A percentile compares a stretch with the other conserved stretches of the same genome.
Evolutionary conservation across 2,329 filamentous ascomycete species (phyloP).

Genomic region (Arthrobotrys pseudoclavata): DNA sequence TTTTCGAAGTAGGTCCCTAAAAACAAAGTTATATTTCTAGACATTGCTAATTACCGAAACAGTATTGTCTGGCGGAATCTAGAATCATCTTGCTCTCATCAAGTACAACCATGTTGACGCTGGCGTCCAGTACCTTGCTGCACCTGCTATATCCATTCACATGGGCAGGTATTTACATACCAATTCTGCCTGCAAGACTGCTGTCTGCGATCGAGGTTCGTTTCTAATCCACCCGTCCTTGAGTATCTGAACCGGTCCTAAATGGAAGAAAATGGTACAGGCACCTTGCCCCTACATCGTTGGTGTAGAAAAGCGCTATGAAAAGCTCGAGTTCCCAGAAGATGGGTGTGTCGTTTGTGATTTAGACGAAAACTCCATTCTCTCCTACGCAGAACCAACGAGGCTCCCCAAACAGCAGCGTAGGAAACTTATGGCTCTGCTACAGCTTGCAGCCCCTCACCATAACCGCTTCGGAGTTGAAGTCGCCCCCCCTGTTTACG

Average conservation of each 20-base stretch:
- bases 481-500: slow-evolving; percentile 90
- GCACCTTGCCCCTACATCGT: slow-evolving; percentile 98
- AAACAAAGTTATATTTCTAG: neutral
- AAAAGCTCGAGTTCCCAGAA: slow-evolving; percentile 85
- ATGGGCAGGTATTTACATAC: slow-evolving; percentile 95
- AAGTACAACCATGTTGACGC: slow-evolving; percentile 94
- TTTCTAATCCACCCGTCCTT: neutral
- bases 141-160: slow-evolving; percentile 90
- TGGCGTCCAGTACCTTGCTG: slow-evolving; percentile 87
- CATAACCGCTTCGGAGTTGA: slow-evolving; percentile 87
- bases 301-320: slow-evolving; percentile 92
- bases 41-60: slow-evolving; percentile 31
- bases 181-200: slow-evolving; percentile 86
- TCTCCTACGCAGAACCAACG: slow-evolving; percentile 82
- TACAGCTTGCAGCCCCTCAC: slow-evolving; percentile 91
- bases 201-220: slow-evolving; percentile 80
- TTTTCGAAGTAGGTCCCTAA: slow-evolving; percentile 76
- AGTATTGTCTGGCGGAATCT: slow-evolving; percentile 88
- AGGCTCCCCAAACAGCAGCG: slow-evolving; percentile 88
- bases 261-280: slow-evolving; percentile 66
- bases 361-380: slow-evolving; percentile 89
- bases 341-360: slow-evolving; percentile 97
- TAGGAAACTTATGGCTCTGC: slow-evolving; percentile 85
- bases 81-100: slow-evolving; percentile 96
- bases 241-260: slow-evolving; percentile 10